Conservation (phyloP, 371 early-diverging fungal species). For the Mortierella sp. region DNA sequence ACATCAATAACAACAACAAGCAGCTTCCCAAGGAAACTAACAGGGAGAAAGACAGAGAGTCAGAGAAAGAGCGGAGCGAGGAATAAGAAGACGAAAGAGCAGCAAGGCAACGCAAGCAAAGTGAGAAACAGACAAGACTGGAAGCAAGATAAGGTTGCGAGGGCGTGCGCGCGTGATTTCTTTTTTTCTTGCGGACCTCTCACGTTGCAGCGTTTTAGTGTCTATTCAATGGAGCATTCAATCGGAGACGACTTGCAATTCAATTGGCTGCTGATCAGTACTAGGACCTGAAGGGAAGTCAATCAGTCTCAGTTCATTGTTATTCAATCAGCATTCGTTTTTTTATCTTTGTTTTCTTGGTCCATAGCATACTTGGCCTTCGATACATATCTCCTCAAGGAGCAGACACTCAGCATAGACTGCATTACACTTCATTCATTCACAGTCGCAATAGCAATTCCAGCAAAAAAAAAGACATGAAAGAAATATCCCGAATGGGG, state of each 20-base stretch:
- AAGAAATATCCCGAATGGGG: neutral
- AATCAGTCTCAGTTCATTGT: slow-evolving; percentile 8
- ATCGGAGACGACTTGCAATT: neutral
- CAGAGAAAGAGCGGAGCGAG: slow-evolving; percentile 5
- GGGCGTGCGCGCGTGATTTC: slow-evolving; percentile 8
- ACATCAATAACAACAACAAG: neutral
- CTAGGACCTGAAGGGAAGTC: neutral
- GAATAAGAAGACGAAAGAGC: neutral
- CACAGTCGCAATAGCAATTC: no score
- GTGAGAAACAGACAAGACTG: neutral
- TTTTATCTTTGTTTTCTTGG: neutral
- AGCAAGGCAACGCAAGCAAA: neutral
- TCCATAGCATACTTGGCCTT: neutral
- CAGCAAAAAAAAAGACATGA: neutral
- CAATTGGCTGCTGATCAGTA: neutral
- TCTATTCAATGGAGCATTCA: neutral
- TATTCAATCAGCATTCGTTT: neutral
- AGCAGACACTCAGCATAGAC: neutral
- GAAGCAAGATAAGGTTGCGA: slow-evolving; percentile 12
- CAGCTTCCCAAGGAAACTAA: slow-evolving; percentile 4
- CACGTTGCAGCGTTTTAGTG: neutral
- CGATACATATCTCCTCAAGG: neutral
- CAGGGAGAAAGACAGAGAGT: neutral
- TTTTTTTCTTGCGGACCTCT: neutral
- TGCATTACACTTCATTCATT: no score